Evolutionary conservation across 1,139 yeast genomes (phyloP), one percentile per base, ranked within the genome.

Genomic region (Lodderomyces oxycetoniae): DNA sequence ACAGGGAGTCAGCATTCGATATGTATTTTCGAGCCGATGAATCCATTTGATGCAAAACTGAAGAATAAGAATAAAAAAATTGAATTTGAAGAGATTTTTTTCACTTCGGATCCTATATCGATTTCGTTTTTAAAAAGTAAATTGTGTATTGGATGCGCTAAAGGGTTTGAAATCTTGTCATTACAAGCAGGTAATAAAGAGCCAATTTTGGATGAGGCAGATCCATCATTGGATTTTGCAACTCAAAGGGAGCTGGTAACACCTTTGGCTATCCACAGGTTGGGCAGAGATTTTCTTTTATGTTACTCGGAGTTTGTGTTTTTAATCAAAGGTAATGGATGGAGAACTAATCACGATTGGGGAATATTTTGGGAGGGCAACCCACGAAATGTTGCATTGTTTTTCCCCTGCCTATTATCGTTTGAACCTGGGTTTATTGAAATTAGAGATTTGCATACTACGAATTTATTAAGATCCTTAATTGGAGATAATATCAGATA

Each of bases 281-380:
- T 91, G 41, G 93, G 93, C 42, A 79, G 82, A 39, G 93, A 89
- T 61, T 89, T 91, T 54, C 63, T 91, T 50, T 71, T 91, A 40
- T 81, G 89, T 55, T 91, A 88, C 54, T 78, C 94, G 3, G 96
- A 88, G 53, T 89, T 91, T 56, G 91, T 96, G 32, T 91, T 91
- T 59, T 87, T 85, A 59, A 94, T 91, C 46, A 89, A 91, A 51
- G 74, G 86, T 40, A 89, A 89, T 55, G 98, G 98, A 21, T 91
- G 98, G 98, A 74, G 96, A 50, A 82, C 94, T 17, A 78, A 91
- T 44, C 89, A 91, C 33, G 91, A 87, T 34, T 89, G 96, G 93
- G 82, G 89, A 47, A 82, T 91, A 36, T 82, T 84, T 54, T 91
- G 98, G 98, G 97, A 91, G 61, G 96, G 97, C 28, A 75, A 79